Conservation (phyloP, 768 basidiomycete genomes). For the Omphalotus guepiniiformis region DNA sequence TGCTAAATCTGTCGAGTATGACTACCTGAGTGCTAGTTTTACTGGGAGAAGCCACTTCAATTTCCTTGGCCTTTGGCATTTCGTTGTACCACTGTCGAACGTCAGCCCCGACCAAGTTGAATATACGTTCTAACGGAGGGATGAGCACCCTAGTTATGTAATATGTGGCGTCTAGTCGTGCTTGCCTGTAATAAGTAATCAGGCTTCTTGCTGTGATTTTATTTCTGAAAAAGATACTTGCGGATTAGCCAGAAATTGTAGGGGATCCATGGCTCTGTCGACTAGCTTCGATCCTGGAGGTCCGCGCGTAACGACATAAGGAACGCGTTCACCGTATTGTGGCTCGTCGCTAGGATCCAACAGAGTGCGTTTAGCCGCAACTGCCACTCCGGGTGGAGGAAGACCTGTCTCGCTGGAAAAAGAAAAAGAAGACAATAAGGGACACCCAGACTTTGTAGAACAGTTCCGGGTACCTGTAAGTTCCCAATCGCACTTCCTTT, state of each 20-base stretch:
- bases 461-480: conserved; percentile 64
- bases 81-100: conserved; percentile 82
- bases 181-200: conserved; percentile 39
- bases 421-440: not conserved
- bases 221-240: conserved; percentile 26
- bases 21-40: conserved; percentile 17
- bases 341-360: conserved; percentile 79
- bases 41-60: conserved; percentile 29
- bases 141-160: conserved; percentile 88
- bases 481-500: conserved; percentile 90
- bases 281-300: conserved; percentile 61
- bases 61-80: conserved; percentile 61
- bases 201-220: no score
- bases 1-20: conserved; percentile 41
- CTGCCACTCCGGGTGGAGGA: conserved; percentile 89
- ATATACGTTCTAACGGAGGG: conserved; percentile 85
- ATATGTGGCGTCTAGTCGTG: conserved; percentile 80
- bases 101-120: conserved; percentile 88
- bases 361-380: conserved; percentile 73
- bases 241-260: conserved; percentile 64
- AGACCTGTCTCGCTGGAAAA: conserved; percentile 68
- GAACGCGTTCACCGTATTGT: conserved; percentile 91
- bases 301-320: conserved; percentile 79
- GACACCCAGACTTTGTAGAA: not conserved
- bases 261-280: conserved; percentile 71